phyloP scores from a whole-genome alignment of 371 early-diverging fungal genomes.

The Mucor lusitanicus region DNA sequence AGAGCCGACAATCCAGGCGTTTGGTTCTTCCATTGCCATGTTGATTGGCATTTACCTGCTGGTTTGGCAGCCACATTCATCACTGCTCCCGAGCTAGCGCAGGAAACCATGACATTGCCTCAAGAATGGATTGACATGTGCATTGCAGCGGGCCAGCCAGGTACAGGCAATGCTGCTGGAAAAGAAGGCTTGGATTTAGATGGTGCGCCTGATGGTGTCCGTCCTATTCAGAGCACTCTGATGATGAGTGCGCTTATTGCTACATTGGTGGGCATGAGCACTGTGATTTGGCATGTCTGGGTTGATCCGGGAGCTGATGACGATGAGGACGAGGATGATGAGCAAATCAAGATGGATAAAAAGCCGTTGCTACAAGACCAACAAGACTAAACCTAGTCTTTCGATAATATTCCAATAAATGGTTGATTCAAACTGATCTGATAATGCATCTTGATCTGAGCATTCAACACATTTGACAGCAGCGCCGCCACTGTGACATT shows the following conservation, averaged over 20 bases:
- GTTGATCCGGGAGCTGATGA: slow-evolving; percentile 28
- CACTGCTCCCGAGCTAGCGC: slow-evolving; percentile 59
- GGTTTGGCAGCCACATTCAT: slow-evolving; percentile 58
- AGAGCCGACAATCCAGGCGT: slow-evolving; percentile 61
- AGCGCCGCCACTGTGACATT: not conserved
- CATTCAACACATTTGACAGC: not conserved
- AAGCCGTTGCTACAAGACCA: slow-evolving; percentile 7
- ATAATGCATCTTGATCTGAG: not conserved
- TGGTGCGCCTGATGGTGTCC: slow-evolving; percentile 52
- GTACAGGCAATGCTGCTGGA: slow-evolving; percentile 59
- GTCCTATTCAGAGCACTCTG: slow-evolving; percentile 45
- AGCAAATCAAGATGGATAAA: not conserved
- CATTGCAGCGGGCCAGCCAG: slow-evolving; percentile 42
- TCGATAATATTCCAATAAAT: not conserved
- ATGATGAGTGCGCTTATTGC: slow-evolving; percentile 61
- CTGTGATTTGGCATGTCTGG: slow-evolving; percentile 71
- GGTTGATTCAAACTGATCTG: not conserved
- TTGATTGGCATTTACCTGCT: slow-evolving; percentile 31
- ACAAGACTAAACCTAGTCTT: not conserved
- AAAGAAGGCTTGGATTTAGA: slow-evolving; percentile 53
- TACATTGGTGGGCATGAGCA: slow-evolving; percentile 65
- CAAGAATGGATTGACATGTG: slow-evolving; percentile 48
- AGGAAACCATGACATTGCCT: slow-evolving; percentile 27
- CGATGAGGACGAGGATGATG: slow-evolving; percentile 16
- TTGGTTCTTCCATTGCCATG: slow-evolving; percentile 58